Base-by-base conservation (phyloP, 192 early-diverging fungal species). In the Podila epicladia region DNA sequence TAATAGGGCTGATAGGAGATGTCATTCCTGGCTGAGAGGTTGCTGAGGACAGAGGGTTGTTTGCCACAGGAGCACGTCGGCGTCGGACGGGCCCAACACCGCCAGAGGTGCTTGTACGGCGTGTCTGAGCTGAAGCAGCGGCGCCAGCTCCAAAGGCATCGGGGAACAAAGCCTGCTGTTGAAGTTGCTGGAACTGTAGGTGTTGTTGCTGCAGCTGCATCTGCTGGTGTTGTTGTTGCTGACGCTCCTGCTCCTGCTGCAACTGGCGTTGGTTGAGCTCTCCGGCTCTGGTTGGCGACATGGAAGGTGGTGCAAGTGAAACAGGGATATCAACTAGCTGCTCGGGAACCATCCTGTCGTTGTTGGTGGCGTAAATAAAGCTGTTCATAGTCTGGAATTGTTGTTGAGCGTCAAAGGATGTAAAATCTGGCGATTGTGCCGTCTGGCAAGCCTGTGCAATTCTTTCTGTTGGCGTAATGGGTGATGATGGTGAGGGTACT, bases 371-470 rank as follows among this genome's bases (percentile, higher is more conserved):
- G 41, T 80, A 75, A n/a, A 83, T 75, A 28, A 69, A 75, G 49
- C 74, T 75, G 65, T 73, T 82, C 67, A 74, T 75, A 2, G 82
- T 68, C 59, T 80, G 79, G 53, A 64, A 57, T 38, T 83, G 69
- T 37, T 65, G 76, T 17, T 74, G 65, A 12, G 45, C 61, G 5
- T 78, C 69, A 48, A 79, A 51, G 9, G 69, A 62, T 17, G 75
- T 32, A 32, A 64, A 72, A n/a, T 80, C 77, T 17, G 64, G 64
- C 15, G 70, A 72, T 19, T 71, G 57, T 0, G 66, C 65, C 2
- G 77, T 80, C 22, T 80, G 77, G 13, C 77, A 69, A 5, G 77
- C 50, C 35, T 73, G 71, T 0, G 71, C 73, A 6, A 72, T 12
- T 12, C 70, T 64, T 1, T 79, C 76, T 35, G 65, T 48, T 9